Evolutionary conservation across 495 filamentous ascomycete species (phyloP), one percentile per base, ranked within the genome.

Genomic region (Podospora appendiculata): DNA sequence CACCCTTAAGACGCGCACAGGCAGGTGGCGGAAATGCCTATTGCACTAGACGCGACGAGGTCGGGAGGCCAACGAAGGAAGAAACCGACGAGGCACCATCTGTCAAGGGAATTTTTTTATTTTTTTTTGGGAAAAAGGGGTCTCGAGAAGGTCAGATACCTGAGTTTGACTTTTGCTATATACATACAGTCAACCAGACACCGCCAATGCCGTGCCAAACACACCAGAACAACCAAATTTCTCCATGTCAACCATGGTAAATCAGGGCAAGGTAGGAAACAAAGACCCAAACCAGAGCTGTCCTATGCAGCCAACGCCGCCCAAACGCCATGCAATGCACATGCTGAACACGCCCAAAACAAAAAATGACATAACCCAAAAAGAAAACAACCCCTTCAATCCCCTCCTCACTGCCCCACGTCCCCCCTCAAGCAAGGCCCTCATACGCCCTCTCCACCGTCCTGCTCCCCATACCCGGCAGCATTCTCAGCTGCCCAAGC

Each of bases 381-480:
- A 46, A 41, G 32, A 45, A n/a, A 52, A 52, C 46, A n/a, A 41
- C 11, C 35, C 14, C 41, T 18, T 12, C 38, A 42, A 33, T 0
- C 47, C 34, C 18, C 41, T 47, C 36, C 36, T 43, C 1, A 47
- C 32, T 11, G 13, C 41, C n/a, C 33, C n/a, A 6, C 41, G 41
- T 18, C 8, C 57, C n/a, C 13, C 10, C 2, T 38, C 13, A 38
- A 3, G 58, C 45, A 48, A 76, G 42, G 4, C 73, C 73, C 39
- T 76, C 73, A 41, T 69, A 75, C 9, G 76, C 76, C 38, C 76
- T 76, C 65, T 87, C 82, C 40, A 86, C 75, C 38, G 73, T 77
- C 45, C 75, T 72, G 3, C 71, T 72, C 0, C 83, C 82, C 57
- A 87, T 73, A 0, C 83, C 83, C 9, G 80, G 82, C 41, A 85